Conservation (phyloP, 345 rosid species). For the Carallia brachiata region DNA sequence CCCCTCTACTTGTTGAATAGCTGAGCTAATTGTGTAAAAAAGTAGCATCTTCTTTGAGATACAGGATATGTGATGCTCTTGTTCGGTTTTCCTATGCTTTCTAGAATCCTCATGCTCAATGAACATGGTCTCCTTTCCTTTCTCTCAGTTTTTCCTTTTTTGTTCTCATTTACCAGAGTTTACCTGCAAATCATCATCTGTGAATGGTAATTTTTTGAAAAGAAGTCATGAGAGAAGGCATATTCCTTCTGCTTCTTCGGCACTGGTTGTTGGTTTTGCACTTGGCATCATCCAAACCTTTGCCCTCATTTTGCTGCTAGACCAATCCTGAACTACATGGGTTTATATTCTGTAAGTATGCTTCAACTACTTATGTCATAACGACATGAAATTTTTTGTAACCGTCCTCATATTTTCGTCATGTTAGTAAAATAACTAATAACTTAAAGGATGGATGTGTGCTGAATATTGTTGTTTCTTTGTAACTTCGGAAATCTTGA, state of each 20-base stretch:
- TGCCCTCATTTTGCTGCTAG: slow-evolving; percentile 21
- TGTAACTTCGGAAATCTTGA: too few relatives aligned
- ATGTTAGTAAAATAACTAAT: too few relatives aligned
- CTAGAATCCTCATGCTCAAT: not conserved
- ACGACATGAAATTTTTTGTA: not conserved
- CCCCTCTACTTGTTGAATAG: slow-evolving; percentile 2
- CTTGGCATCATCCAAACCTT: slow-evolving; percentile 28
- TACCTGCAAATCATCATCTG: slow-evolving; percentile 11
- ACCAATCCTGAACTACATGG: slow-evolving; percentile 26
- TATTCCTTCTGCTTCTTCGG: slow-evolving; percentile 37
- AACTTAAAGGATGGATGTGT: too few relatives aligned
- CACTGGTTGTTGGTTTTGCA: slow-evolving; percentile 26
- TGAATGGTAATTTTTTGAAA: slow-evolving; percentile 3
- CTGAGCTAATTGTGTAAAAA: not conserved
- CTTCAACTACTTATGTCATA: not conserved
- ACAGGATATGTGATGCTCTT: not conserved
- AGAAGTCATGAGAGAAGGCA: slow-evolving; percentile 15
- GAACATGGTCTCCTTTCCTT: not conserved
- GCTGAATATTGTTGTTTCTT: too few relatives aligned
- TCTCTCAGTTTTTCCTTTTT: not conserved
- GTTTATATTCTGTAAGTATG: slow-evolving; percentile 23
- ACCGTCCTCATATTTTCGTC: too few relatives aligned
- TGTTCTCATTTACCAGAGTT: slow-evolving; percentile 19
- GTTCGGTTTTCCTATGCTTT: not conserved
- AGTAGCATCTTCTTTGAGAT: not conserved